Base-by-base conservation (phyloP, 345 rosid genomes). In the Pelargonium nanum region DNA sequence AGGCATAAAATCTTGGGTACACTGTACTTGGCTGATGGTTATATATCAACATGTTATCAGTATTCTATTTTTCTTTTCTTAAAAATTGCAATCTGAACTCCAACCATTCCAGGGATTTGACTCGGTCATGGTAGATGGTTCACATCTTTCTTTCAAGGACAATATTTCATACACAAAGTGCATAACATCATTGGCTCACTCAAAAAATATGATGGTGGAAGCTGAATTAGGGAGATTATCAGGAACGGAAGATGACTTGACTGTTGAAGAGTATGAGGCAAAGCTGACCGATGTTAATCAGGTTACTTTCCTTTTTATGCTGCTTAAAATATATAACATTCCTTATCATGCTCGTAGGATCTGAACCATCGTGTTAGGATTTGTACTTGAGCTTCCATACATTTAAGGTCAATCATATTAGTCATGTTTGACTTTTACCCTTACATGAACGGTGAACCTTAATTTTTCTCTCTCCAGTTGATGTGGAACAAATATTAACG, bases 241-340 rank as follows among this genome's bases (percentile, higher is more conserved):
- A 4, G 98, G 98, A 71, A 88, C 98, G 56, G 98, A 92, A 76
- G 98, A 89, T 77, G 93, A 84, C 70, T 80, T 87, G 84, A 89
- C 96, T 26, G 88, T 92, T 28, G 91, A 89, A 77, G 93, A 92
- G 57, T 92, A 83, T 68, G 96, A 87, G 75, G 96, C 98, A 70
- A 83, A 71, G 78, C 82, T 92, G 34, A 92, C 98, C 58, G 91
- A 87, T 66, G 65, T 79, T 68, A 67, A 81, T 71, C 91, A 92
- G 98, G 96, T 88, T 58, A 56, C 25, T 55, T 30, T 20, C 22
- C 58, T 21, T 44, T 53, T 57, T 53, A 25, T 48, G 61, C 60
- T 26, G 2, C 53, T 26, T 24, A 59, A 57, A 75, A 64, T 15
- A 45, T 23, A 28, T 28, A 3, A 28, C 3, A 2, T 28, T 28